Evolutionary conservation across 23 red algal species (phyloP), one percentile per base, ranked within the genome.

Genomic region (Gracilaria caudata): DNA sequence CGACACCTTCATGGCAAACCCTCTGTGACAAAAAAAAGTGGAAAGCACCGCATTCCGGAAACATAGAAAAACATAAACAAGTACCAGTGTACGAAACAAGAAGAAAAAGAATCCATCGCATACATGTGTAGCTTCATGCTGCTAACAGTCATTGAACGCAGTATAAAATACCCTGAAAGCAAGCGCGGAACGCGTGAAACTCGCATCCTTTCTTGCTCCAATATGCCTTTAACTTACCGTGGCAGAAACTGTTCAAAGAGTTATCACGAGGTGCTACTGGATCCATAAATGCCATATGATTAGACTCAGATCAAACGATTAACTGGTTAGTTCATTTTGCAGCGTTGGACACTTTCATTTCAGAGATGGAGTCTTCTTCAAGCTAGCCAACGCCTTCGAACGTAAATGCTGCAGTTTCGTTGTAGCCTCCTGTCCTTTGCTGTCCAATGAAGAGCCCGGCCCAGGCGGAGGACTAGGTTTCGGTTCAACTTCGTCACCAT

Each of bases 291-390:
- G 21, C 19, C 19, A 75, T 26, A 38, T n/a, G 39, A 36, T 29
- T 75, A 12, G 43, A 36, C 40, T 25, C 10, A 3, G 70, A 46
- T 75, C 70, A 24, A 75, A 49, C 25, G 70, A 75, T 3, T 75
- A 17, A 29, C 32, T 24, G 40, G 70, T 75, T 75, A 75, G 70
- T 75, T 75, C 70, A 75, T 75, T 49, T 68, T 65, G 60, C 32
- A 65, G 25, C 60, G 32, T 65, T 65, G 32, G 60, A 32, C 60
- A 11, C 60, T 7, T 34, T 65, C 60, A 65, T 65, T 65, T 65
- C 11, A 75, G 47, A 75, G 38, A 75, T 24, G 70, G 70, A 26
- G 37, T 75, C 70, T 75, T 75, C 70, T 75, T 75, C 70, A 75
- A 75, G 40, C 70, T 75, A 47, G 70, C 70, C 21, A 75, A 49